phyloP scores from a whole-genome alignment of 805 yeast genomes.

The Dipodascus geniculatus region DNA sequence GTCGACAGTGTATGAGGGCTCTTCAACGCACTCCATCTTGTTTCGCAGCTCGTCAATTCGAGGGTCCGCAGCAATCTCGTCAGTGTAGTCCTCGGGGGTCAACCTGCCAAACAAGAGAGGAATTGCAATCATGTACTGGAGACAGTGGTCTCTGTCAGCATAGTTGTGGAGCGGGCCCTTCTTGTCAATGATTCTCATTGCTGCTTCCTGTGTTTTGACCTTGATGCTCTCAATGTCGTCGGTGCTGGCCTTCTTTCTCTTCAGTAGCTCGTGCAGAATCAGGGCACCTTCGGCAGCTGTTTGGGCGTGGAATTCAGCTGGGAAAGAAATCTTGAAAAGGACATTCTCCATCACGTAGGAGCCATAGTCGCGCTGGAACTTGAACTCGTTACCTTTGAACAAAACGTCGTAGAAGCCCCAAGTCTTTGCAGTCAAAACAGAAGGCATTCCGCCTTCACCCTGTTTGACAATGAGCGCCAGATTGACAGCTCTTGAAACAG shows the following conservation, averaged over 20 bases:
- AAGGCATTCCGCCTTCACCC: slow-evolving; percentile 47
- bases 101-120: slow-evolving; percentile 44
- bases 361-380: slow-evolving; percentile 42
- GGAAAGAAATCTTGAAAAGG: slow-evolving; percentile 48
- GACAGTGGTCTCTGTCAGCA: slow-evolving; percentile 56
- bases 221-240: slow-evolving; percentile 38
- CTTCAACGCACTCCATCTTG: slow-evolving; percentile 45
- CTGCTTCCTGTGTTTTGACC: slow-evolving; percentile 50
- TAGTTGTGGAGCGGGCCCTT: slow-evolving; percentile 48
- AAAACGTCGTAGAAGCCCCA: slow-evolving; percentile 57
- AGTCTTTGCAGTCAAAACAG: slow-evolving; percentile 43
- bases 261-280: slow-evolving; percentile 30
- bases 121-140: slow-evolving; percentile 51
- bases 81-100: slow-evolving; percentile 48
- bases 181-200: slow-evolving; percentile 48
- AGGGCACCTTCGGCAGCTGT: slow-evolving; percentile 52
- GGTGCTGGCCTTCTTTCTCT: slow-evolving; percentile 30
- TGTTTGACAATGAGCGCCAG: slow-evolving; percentile 40
- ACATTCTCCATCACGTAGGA: slow-evolving; percentile 55
- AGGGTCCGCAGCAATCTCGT: slow-evolving; percentile 38
- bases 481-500: slow-evolving; percentile 48
- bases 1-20: slow-evolving; percentile 36
- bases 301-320: slow-evolving; percentile 57
- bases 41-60: slow-evolving; percentile 40
- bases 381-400: slow-evolving; percentile 39